Conservation (phyloP, 176 grass and related monocot genomes). For the sorghum (Sorghum bicolor) region Sorghum_bicolor_NCBIv3 NC_012870.2:70333501-70334000, state of each 20-base stretch:
- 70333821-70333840: conserved; percentile 54
- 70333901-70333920: neutral
- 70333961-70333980: conserved; percentile 96
- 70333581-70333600: neutral
- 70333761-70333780: conserved; percentile 80
- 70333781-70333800: conserved; percentile 86
- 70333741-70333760: conserved; percentile 95
- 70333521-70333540: neutral
- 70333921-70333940: conserved; percentile 65
- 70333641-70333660: conserved; percentile 87
- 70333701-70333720: conserved; percentile 96
- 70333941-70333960: conserved; percentile 83
- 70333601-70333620: conserved; percentile 54
- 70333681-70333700: conserved; percentile 67
- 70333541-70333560: neutral
- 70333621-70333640: conserved; percentile 73
- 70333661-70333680: conserved; percentile 68
- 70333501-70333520: neutral
- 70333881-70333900: neutral
- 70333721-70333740: conserved; percentile 94
- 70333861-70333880: conserved; percentile 9
- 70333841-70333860: conserved; percentile 30
- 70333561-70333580: neutral
- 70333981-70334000: conserved; percentile 98
- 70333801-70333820: conserved; percentile 79